Percentiles rank a stretch among this genome's conserved stretches.
These are phyloP conservation scores for Trametes punicea DNA, from an alignment of 768 basidiomycete species.

Conservation along the genomic window DNA sequence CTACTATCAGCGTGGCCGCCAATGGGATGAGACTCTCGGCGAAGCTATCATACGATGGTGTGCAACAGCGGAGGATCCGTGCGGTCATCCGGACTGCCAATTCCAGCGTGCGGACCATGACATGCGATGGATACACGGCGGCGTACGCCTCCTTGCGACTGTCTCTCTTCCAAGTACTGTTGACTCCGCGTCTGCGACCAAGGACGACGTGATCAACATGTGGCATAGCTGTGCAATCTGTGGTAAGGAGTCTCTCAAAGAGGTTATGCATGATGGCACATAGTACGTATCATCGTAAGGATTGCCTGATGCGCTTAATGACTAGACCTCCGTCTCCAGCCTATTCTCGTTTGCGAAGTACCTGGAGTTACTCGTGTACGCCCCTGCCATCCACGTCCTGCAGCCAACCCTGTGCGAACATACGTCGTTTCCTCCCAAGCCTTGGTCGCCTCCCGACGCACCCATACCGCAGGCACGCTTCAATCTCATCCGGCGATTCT, in stretches of 20 bases:
- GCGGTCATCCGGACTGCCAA: slow-evolving; percentile 31
- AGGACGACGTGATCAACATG: slow-evolving; percentile 25
- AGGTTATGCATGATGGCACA: slow-evolving; percentile 30
- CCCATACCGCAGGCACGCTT: slow-evolving; percentile 31
- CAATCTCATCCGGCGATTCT: slow-evolving; percentile 43
- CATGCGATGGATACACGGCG: slow-evolving; percentile 38
- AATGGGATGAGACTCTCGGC: slow-evolving; percentile 38
- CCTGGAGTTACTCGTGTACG: slow-evolving; percentile 30
- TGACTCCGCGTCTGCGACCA: not conserved
- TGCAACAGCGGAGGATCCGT: slow-evolving; percentile 33
- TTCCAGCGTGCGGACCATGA: slow-evolving; percentile 42
- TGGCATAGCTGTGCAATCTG: slow-evolving; percentile 32
- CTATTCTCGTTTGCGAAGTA: slow-evolving; percentile 30
- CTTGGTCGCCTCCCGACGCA: slow-evolving; percentile 21
- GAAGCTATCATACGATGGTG: slow-evolving; percentile 38
- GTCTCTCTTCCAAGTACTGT: slow-evolving; percentile 6
- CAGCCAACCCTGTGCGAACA: slow-evolving; percentile 25
- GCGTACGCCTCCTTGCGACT: slow-evolving; percentile 29
- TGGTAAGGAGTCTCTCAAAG: slow-evolving; percentile 22
- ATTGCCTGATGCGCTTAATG: not conserved
- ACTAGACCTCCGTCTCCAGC: slow-evolving; percentile 6
- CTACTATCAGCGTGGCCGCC: slow-evolving; percentile 41
- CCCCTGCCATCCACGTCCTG: slow-evolving; percentile 17
- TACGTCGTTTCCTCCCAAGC: slow-evolving; percentile 19
- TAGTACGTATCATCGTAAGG: slow-evolving; percentile 21